phyloP scores from a whole-genome alignment of 352 stramenopile species.

The Phytophthora rubi region DNA sequence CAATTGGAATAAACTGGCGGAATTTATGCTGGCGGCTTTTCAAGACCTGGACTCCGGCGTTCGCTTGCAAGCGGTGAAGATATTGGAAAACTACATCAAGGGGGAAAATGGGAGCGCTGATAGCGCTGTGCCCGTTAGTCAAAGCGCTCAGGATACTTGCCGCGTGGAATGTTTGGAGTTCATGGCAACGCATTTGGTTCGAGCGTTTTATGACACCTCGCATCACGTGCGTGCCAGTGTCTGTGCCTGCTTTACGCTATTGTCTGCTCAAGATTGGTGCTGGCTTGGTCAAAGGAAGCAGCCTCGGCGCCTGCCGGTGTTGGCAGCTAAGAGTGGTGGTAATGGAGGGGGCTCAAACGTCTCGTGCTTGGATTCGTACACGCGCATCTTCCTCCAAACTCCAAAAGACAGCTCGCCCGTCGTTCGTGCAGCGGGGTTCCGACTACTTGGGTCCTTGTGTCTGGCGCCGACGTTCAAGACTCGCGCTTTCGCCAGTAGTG shows the following conservation, averaged over 20 bases:
- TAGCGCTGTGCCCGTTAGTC: neutral
- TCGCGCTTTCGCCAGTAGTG: slow-evolving; percentile 61
- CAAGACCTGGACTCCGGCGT: slow-evolving; percentile 88
- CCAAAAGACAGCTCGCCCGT: slow-evolving; percentile 82
- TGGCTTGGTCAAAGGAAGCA: slow-evolving; percentile 57
- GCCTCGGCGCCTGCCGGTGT: slow-evolving; percentile 37
- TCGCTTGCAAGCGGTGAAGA: slow-evolving; percentile 87
- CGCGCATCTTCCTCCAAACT: slow-evolving; percentile 75
- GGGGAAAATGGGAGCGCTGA: slow-evolving; percentile 44
- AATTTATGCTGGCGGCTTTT: slow-evolving; percentile 85
- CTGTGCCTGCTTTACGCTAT: slow-evolving; percentile 86
- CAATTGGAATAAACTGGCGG: slow-evolving; percentile 68
- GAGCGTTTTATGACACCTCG: slow-evolving; percentile 85
- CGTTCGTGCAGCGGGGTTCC: slow-evolving; percentile 80
- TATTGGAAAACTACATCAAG: slow-evolving; percentile 90
- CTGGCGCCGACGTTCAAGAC: slow-evolving; percentile 83
- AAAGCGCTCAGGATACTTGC: slow-evolving; percentile 7
- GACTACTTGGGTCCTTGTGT: slow-evolving; percentile 77
- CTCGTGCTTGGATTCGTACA: slow-evolving; percentile 72
- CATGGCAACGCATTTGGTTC: slow-evolving; percentile 79
- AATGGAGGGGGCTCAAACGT: slow-evolving; percentile 32
- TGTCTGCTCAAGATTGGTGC: slow-evolving; percentile 73
- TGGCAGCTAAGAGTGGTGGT: slow-evolving; percentile 44
- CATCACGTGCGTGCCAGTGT: slow-evolving; percentile 88
- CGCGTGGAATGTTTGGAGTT: slow-evolving; percentile 75